A percentile compares a stretch with the other conserved stretches of the same genome.
Conservation (phyloP, 1,284 basidiomycete species). For the Phenoliferia sp. region DNA sequence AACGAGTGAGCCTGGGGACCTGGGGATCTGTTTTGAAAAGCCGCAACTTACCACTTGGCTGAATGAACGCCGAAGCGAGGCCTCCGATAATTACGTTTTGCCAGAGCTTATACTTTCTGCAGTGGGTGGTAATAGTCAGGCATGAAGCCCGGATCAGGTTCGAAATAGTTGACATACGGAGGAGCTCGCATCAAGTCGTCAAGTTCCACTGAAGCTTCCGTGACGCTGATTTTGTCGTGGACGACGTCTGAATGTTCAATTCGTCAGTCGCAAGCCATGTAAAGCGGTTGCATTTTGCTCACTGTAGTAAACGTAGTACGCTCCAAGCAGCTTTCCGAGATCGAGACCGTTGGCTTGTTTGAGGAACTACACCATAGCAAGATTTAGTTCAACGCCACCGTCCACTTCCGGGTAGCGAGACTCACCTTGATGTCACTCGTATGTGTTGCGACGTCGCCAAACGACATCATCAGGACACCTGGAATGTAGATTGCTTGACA, state of each 20-base stretch:
- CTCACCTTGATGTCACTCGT: slow-evolving; percentile 70
- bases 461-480: slow-evolving; percentile 58
- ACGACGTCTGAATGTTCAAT: slow-evolving; percentile 52
- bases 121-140: slow-evolving; percentile 8
- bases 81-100: slow-evolving; percentile 71
- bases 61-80: slow-evolving; percentile 72
- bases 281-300: slow-evolving; percentile 46
- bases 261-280: not conserved
- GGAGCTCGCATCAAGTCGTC: slow-evolving; percentile 68
- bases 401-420: too few species aligned
- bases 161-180: not conserved
- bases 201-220: slow-evolving; percentile 66
- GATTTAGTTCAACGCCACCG: too few species aligned
- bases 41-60: slow-evolving; percentile 31
- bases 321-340: slow-evolving; percentile 69
- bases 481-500: slow-evolving; percentile 82
- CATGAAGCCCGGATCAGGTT: not conserved
- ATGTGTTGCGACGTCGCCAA: slow-evolving; percentile 75
- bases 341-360: slow-evolving; percentile 69
- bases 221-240: slow-evolving; percentile 76
- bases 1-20: not conserved
- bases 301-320: slow-evolving; percentile 76
- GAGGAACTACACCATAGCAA: slow-evolving; percentile 60
- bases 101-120: slow-evolving; percentile 54
- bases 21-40: not conserved